phyloP scores from a whole-genome alignment of 2,329 filamentous ascomycete species.

The Pyricularia sp. region DNA sequence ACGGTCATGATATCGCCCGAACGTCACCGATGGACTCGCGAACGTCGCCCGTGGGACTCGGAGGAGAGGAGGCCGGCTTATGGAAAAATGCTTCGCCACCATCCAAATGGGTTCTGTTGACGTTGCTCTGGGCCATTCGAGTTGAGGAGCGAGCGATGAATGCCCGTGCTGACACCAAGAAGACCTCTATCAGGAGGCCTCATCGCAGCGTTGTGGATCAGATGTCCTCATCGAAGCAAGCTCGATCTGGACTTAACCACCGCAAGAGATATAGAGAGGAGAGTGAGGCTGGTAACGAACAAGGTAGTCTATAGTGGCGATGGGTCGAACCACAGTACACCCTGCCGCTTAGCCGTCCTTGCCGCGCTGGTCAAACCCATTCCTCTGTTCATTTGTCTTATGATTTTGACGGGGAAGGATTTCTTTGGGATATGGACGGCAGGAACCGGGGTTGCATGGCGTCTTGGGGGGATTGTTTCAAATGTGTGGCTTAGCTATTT shows the following conservation, averaged over 20 bases:
- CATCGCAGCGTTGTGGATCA: conserved; percentile 3
- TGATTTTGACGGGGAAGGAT: background rate
- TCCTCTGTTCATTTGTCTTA: background rate
- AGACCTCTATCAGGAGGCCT: background rate
- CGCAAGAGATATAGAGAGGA: conserved; percentile 7
- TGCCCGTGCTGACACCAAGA: conserved; percentile 7
- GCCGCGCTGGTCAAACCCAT: background rate
- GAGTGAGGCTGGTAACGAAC: background rate
- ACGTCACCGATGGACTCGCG: background rate
- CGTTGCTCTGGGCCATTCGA: conserved; percentile 32
- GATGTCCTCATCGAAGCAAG: conserved; percentile 9
- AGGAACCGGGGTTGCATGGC: background rate
- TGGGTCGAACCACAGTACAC: background rate
- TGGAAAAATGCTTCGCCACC: conserved; percentile 19
- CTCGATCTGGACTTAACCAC: conserved; percentile 6
- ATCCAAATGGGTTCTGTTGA: conserved; percentile 33
- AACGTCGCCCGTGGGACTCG: background rate
- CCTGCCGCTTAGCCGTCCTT: background rate
- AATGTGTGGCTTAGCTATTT: conserved; percentile 1
- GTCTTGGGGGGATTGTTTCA: background rate
- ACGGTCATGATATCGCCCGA: background rate
- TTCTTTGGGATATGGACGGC: background rate
- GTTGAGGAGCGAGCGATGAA: conserved; percentile 26
- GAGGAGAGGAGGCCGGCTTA: background rate
- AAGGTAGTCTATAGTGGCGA: background rate